Percentiles rank a stretch among this genome's conserved stretches.
Conservation (phyloP, 2,329 filamentous ascomycete species). For the Cucurbitaria berberidis region DNA sequence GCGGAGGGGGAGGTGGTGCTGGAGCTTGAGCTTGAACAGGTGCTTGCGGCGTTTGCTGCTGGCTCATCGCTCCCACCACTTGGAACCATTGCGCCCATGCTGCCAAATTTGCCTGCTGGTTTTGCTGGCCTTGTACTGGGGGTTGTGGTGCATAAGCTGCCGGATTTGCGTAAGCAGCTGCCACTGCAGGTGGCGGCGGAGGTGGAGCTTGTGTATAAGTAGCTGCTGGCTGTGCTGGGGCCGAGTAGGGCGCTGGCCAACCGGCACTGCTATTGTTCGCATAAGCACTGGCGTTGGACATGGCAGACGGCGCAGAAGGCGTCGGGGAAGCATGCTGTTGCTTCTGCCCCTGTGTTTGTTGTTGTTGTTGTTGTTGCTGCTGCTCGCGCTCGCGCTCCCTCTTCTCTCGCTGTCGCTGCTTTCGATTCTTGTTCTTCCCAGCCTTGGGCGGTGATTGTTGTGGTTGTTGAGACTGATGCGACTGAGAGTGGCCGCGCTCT, state of each 20-base stretch:
- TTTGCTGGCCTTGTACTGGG: slow-evolving; percentile 19
- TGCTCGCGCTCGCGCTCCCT: slow-evolving; percentile 29
- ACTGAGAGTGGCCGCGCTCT: slow-evolving; percentile 26
- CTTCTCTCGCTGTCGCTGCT: slow-evolving; percentile 38
- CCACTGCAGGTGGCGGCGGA: slow-evolving; percentile 21
- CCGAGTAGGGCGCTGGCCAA: slow-evolving; percentile 28
- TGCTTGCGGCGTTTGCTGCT: slow-evolving; percentile 27
- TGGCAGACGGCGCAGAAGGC: slow-evolving; percentile 21
- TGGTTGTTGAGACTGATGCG: slow-evolving; percentile 9
- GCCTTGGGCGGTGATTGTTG: slow-evolving; percentile 32
- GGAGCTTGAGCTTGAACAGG: slow-evolving; percentile 24
- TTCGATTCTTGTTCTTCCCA: slow-evolving; percentile 41
- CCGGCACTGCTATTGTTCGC: slow-evolving; percentile 26
- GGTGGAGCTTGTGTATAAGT: slow-evolving; percentile 19
- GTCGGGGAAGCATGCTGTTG: slow-evolving; percentile 22
- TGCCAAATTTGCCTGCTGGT: slow-evolving; percentile 37
- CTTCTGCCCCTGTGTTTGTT: slow-evolving; percentile 15
- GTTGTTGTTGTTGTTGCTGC: slow-evolving; percentile 20
- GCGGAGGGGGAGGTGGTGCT: slow-evolving; percentile 28
- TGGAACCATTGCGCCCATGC: slow-evolving; percentile 40
- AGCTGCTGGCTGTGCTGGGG: slow-evolving; percentile 23
- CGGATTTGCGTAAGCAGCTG: slow-evolving; percentile 22
- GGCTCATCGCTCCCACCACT: slow-evolving; percentile 32
- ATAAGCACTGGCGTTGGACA: slow-evolving; percentile 28
- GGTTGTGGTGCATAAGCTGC: slow-evolving; percentile 20